Evolutionary conservation across 2,329 filamentous ascomycete genomes (phyloP).

Genomic region (Hypomyces perniciosus): DNA sequence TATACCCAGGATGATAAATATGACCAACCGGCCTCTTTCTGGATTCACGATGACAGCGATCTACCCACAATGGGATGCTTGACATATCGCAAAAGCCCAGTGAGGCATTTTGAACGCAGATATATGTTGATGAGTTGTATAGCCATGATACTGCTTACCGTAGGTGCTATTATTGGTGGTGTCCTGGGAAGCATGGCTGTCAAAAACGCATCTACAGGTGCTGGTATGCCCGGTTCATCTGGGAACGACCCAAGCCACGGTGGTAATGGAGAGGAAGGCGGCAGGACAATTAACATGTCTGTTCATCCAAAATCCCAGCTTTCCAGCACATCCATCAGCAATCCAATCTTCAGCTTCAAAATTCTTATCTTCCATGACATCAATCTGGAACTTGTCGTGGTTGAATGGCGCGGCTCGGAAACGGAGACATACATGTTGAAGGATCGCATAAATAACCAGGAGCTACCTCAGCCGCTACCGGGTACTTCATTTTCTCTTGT

Average conservation of each 20-base stretch:
- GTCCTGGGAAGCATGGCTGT: background rate
- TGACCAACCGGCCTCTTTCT: background rate
- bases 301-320: background rate
- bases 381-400: background rate
- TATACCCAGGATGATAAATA: background rate
- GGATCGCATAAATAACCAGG: background rate
- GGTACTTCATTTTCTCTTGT: background rate
- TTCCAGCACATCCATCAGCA: background rate
- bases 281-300: too few relatives aligned
- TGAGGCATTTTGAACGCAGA: background rate
- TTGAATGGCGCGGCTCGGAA: background rate
- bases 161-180: background rate
- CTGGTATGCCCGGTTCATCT: background rate
- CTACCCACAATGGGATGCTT: background rate
- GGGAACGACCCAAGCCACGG: background rate
- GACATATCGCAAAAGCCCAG: too few relatives aligned
- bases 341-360: background rate
- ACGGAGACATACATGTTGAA: background rate
- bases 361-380: slow-evolving; percentile 3
- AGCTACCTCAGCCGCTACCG: background rate
- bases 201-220: background rate
- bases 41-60: background rate
- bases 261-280: background rate
- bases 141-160: background rate
- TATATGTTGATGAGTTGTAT: background rate